A percentile compares a stretch with the other conserved stretches of the same genome.
Conservation (phyloP, 352 stramenopile genomes). For the Blastocystis sp. region DNA sequence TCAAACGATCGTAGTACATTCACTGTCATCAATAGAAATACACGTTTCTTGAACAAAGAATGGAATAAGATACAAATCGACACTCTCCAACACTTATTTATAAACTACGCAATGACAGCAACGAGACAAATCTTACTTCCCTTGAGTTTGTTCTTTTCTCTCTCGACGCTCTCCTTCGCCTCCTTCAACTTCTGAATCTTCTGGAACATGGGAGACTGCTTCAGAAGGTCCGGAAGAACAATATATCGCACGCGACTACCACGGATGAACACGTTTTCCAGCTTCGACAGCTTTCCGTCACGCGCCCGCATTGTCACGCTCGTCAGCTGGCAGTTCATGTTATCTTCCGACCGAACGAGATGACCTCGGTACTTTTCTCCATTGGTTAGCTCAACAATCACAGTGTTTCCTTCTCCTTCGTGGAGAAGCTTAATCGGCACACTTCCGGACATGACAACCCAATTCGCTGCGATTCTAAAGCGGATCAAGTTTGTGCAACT, state of each 20-base stretch:
- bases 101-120: constrained; percentile 23
- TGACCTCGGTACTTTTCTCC: constrained; percentile 43
- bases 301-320: constrained; percentile 56
- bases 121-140: constrained; percentile 15
- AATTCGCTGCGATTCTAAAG: background rate
- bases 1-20: too few relatives aligned
- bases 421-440: constrained; percentile 59
- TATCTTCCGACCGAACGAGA: constrained; percentile 52
- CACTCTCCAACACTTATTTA: constrained; percentile 29
- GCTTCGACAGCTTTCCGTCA: constrained; percentile 54
- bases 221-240: constrained; percentile 60
- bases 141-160: constrained; percentile 56
- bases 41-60: constrained; percentile 24
- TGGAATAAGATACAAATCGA: background rate
- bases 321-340: constrained; percentile 59
- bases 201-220: constrained; percentile 60
- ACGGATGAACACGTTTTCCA: constrained; percentile 59
- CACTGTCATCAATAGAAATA: too few relatives aligned
- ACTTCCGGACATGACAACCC: constrained; percentile 13
- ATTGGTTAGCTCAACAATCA: constrained; percentile 52
- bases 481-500: background rate
- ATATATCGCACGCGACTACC: constrained; percentile 58
- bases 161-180: constrained; percentile 51
- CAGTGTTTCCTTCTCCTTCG: constrained; percentile 58
- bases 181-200: constrained; percentile 58